Base-by-base conservation (phyloP, 441 rosid genomes). In the Pelargonium cotyledonis region DNA sequence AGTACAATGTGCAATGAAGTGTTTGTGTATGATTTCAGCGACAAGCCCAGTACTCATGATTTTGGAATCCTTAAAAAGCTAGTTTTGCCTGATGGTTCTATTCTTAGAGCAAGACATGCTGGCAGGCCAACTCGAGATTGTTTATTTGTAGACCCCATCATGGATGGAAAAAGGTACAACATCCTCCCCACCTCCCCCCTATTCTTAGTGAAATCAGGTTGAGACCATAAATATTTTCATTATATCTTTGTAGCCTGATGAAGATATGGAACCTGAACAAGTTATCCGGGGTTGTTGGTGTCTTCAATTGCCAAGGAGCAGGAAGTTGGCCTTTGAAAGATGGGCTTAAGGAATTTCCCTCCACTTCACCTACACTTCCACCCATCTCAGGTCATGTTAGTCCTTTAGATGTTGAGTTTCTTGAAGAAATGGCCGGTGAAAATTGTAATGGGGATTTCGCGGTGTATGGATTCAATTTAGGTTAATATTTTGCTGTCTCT, bases 51-150 rank as follows among this genome's bases (percentile, higher is more conserved):
- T 31, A 75, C 72, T 74, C 91, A 83, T 72, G 93, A 89, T 76
- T 88, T 88, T 71, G 70, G 88, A 67, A 80, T 89, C 68, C 80
- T 89, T 18, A 89, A 77, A 71, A 86, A 80, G 78, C 82, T 89
- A 67, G 96, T 88, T 6, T 73, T 88, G 75, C 82, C 84, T 16
- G 88, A 89, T 70, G 93, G 93, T 31, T 86, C 90, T 18, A 75
- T 88, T 49, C 74, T 88, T 16, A 88, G 91, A 80, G 93, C 90
- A 51, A 85, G 74, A 83, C 74, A 80, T 66, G 83, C 85, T 0
- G 96, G 93, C 40, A 81, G 91, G 65, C 96, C 93, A 11, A 89
- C 91, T 9, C 73, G 85, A 63, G 91, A 88, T 79, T 88, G 90
- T 78, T 71, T 89, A 62, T 89, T 86, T 55, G 71, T 72, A 68